Evolutionary conservation across 2,329 filamentous ascomycete species (phyloP).

Genomic region (Stachybotrys chlorohalonatus): DNA sequence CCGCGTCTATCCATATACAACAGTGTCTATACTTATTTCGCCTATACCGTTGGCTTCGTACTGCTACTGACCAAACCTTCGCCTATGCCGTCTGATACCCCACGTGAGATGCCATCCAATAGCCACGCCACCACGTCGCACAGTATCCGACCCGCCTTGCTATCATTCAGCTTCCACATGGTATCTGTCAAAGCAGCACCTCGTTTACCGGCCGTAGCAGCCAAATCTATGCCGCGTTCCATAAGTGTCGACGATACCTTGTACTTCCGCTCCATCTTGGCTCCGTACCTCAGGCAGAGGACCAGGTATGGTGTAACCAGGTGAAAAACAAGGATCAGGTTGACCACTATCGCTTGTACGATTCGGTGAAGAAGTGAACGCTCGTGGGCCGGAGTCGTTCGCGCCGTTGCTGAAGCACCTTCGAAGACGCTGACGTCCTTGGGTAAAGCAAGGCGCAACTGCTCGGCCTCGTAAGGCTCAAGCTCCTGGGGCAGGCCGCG

Average conservation of each 20-base stretch:
- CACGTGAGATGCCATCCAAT: slow-evolving; percentile 54
- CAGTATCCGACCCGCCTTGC: slow-evolving; percentile 50
- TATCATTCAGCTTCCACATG: slow-evolving; percentile 53
- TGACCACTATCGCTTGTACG: slow-evolving; percentile 46
- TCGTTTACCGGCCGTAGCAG: slow-evolving; percentile 47
- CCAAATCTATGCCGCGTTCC: slow-evolving; percentile 50
- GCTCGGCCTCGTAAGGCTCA: slow-evolving; percentile 41
- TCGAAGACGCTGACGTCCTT: slow-evolving; percentile 1
- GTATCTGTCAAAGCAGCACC: slow-evolving; percentile 46
- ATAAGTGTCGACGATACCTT: slow-evolving; percentile 65
- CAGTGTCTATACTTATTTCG: too few species aligned
- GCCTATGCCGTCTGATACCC: slow-evolving; percentile 55
- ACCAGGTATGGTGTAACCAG: slow-evolving; percentile 54
- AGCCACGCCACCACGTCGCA: slow-evolving; percentile 50
- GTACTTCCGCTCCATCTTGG: slow-evolving; percentile 57
- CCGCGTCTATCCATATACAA: too few species aligned
- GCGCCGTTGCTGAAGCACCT: slow-evolving; percentile 3
- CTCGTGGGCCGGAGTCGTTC: slow-evolving; percentile 4
- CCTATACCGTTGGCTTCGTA: not conserved
- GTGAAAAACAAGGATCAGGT: slow-evolving; percentile 49
- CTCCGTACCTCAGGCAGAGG: slow-evolving; percentile 41
- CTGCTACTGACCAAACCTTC: slow-evolving; percentile 20
- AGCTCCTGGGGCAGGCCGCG: slow-evolving; percentile 51
- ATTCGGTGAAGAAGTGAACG: slow-evolving; percentile 49
- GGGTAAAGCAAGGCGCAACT: slow-evolving; percentile 16